Percentiles rank a stretch among this genome's conserved stretches.
Evolutionary conservation across 2,329 filamentous ascomycete genomes (phyloP).

Genomic region (Trichoderma atroviride): DNA sequence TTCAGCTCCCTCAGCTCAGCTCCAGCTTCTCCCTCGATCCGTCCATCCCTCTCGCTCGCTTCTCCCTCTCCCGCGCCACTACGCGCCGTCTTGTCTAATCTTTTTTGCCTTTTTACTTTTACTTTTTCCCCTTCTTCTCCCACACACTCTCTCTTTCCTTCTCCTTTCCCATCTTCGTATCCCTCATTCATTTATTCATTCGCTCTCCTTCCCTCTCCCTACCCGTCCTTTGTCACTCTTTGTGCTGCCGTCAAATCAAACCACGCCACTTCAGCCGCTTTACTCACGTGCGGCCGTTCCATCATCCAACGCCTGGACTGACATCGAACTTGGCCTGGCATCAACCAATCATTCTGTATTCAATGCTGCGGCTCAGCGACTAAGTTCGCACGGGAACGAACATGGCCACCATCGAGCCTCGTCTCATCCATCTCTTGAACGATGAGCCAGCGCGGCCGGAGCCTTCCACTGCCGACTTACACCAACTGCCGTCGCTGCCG

Average conservation of each 20-base stretch:
- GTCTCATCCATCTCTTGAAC: conserved; percentile 67
- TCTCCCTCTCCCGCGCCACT: neutral
- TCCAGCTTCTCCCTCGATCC: neutral
- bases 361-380: conserved; percentile 35
- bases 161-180: neutral
- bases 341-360: conserved; percentile 24
- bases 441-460: conserved; percentile 52
- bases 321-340: neutral
- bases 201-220: neutral
- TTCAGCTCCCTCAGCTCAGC: neutral
- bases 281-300: neutral
- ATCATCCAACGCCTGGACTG: neutral
- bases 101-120: neutral
- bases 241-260: neutral
- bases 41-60: neutral
- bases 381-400: conserved; percentile 39
- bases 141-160: conserved; percentile 24
- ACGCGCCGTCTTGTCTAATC: neutral
- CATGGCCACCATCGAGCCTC: conserved; percentile 69
- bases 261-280: neutral
- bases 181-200: neutral
- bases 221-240: neutral
- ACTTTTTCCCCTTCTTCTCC: neutral
- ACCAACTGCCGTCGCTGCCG: conserved; percentile 51
- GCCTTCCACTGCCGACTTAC: conserved; percentile 44